These are phyloP conservation scores for Theobroma grandiflorum DNA, from an alignment of 441 rosid species.

Conservation along the genomic window DNA sequence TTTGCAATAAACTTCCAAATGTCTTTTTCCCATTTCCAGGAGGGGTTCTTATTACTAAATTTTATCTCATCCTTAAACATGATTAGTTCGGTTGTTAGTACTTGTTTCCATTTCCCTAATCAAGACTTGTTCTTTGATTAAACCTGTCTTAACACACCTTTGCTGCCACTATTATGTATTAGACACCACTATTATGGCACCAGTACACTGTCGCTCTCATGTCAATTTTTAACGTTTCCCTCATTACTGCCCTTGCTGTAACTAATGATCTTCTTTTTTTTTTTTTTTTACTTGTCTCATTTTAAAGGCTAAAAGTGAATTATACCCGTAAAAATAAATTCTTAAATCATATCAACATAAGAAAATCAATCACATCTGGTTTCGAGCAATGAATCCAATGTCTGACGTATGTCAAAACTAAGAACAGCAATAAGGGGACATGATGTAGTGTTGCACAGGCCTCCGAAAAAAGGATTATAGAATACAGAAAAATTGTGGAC, in stretches of 20 bases:
- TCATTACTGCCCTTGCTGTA: background rate
- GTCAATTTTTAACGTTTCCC: background rate
- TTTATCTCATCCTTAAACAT: background rate
- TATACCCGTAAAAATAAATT: background rate
- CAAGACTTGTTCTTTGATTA: background rate
- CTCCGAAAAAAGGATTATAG: background rate
- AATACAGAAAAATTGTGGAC: background rate
- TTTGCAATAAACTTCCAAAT: constrained; percentile 21
- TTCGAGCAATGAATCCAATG: background rate
- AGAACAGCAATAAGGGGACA: background rate
- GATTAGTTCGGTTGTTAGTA: background rate
- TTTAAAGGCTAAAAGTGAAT: background rate
- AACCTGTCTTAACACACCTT: constrained; percentile 1
- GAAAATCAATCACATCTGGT: background rate
- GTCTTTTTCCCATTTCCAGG: constrained; percentile 33
- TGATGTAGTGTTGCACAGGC: background rate
- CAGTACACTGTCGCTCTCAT: background rate
- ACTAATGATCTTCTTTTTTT: background rate
- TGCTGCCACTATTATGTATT: background rate
- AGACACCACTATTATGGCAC: background rate
- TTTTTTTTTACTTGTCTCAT: background rate
- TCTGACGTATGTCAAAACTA: background rate
- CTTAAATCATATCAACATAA: background rate
- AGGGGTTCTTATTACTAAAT: constrained; percentile 9
- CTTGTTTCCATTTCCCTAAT: background rate